Conservation (phyloP, 2,329 filamentous ascomycete species). For the Pseudogymnoascus sp. region DNA sequence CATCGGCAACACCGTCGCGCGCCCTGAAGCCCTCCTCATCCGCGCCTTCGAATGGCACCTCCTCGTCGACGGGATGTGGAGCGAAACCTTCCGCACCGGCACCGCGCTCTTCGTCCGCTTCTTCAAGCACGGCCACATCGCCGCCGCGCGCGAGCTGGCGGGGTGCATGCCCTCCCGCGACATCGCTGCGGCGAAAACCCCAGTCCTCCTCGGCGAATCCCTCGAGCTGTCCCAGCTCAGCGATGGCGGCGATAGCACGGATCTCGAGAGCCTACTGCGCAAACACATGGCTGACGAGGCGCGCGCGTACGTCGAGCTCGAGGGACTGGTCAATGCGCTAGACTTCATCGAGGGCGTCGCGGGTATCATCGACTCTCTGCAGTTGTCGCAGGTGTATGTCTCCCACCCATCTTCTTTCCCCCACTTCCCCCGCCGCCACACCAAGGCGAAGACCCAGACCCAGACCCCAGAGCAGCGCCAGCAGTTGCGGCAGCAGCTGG, state of each 20-base stretch:
- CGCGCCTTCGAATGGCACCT: conserved; percentile 78
- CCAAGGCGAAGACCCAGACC: no score
- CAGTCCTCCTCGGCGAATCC: conserved; percentile 31
- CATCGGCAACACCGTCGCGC: conserved; percentile 48
- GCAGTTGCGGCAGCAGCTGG: conserved; percentile 43
- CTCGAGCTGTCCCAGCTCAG: conserved; percentile 26
- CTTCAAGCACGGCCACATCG: conserved; percentile 44
- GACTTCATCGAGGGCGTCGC: conserved; percentile 59
- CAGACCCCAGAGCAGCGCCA: conserved; percentile 27
- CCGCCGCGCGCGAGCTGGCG: conserved; percentile 46
- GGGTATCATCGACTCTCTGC: conserved; percentile 9
- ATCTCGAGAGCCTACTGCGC: conserved; percentile 11
- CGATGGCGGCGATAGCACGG: background rate
- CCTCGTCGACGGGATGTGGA: conserved; percentile 63
- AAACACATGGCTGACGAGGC: conserved; percentile 41
- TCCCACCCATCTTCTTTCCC: background rate
- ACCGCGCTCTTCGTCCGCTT: conserved; percentile 74
- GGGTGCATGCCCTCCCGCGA: conserved; percentile 40
- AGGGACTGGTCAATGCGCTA: conserved; percentile 55
- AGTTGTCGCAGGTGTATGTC: background rate
- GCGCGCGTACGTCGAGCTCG: conserved; percentile 58
- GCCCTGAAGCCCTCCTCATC: conserved; percentile 49
- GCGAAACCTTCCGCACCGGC: conserved; percentile 58
- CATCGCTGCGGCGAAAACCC: conserved; percentile 27
- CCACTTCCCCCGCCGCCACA: conserved; percentile 8